Evolutionary conservation across 768 basidiomycete species (phyloP).

Genomic region (Lentinus brumalis): DNA sequence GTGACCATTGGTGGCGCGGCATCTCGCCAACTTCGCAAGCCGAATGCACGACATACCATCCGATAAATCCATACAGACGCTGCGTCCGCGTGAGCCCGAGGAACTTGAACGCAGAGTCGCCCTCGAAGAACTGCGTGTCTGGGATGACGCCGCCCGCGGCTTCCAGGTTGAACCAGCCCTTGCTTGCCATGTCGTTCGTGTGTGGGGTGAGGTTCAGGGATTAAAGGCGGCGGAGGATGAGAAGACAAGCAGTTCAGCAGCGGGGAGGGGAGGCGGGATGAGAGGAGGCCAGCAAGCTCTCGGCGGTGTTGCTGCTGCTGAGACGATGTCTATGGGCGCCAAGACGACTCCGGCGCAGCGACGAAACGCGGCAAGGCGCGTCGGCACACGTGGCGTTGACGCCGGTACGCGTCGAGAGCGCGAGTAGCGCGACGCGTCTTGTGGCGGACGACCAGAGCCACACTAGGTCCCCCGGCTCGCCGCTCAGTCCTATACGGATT

Average conservation of each 20-base stretch:
- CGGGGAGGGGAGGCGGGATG: not conserved
- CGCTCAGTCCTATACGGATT: too few species aligned
- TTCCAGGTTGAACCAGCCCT: slow-evolving; percentile 89
- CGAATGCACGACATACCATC: slow-evolving; percentile 56
- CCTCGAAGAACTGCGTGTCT: slow-evolving; percentile 84
- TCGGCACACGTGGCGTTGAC: not conserved
- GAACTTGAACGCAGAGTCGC: slow-evolving; percentile 84
- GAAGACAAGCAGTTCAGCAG: not conserved
- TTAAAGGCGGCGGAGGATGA: not conserved
- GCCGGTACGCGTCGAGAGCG: not conserved
- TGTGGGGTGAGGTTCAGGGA: not conserved
- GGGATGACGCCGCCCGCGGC: slow-evolving; percentile 61
- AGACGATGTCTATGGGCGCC: slow-evolving; percentile 2
- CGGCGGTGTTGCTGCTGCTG: slow-evolving; percentile 17
- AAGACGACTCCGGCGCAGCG: not conserved
- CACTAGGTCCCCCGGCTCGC: too few species aligned
- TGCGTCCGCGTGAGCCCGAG: slow-evolving; percentile 79
- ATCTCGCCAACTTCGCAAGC: not conserved
- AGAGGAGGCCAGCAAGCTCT: slow-evolving; percentile 17
- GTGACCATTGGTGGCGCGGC: not conserved
- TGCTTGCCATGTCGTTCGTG: slow-evolving; percentile 33
- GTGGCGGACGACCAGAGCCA: too few species aligned
- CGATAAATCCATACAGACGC: slow-evolving; percentile 83
- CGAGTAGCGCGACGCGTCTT: not conserved
- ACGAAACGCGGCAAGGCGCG: not conserved